Conservation (phyloP, 2,329 filamentous ascomycete genomes). For the Raffaelea albimanens region DNA sequence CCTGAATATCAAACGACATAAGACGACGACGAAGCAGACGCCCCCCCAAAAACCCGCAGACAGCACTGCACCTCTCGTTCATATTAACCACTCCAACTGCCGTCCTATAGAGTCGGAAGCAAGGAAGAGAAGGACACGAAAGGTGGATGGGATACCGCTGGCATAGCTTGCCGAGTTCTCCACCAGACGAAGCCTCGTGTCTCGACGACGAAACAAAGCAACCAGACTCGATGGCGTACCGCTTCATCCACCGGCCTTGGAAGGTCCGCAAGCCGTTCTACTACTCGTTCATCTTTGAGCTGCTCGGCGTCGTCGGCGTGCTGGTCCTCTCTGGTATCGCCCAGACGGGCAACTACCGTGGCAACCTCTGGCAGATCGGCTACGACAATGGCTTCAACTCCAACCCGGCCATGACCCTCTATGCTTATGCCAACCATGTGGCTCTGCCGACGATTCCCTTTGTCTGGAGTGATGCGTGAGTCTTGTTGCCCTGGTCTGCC, state of each 20-base stretch:
- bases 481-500: too few species aligned
- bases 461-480: slow-evolving; percentile 66
- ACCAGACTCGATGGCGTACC: slow-evolving; percentile 30
- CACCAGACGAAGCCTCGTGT: too few species aligned
- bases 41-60: too few species aligned
- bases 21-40: too few species aligned
- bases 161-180: too few species aligned
- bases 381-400: slow-evolving; percentile 65
- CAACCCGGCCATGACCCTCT: slow-evolving; percentile 58
- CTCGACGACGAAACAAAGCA: too few species aligned
- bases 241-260: slow-evolving; percentile 51
- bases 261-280: slow-evolving; percentile 48
- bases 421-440: slow-evolving; percentile 63
- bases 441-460: slow-evolving; percentile 54
- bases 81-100: too few species aligned
- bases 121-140: background rate
- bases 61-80: too few species aligned
- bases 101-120: too few species aligned
- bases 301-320: slow-evolving; percentile 53
- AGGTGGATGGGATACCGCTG: background rate
- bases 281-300: slow-evolving; percentile 57
- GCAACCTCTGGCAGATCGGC: slow-evolving; percentile 64
- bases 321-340: slow-evolving; percentile 66
- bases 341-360: slow-evolving; percentile 63
- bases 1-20: too few species aligned